A percentile compares a stretch with the other conserved stretches of the same genome.
Conservation (phyloP, 805 yeast species). For the Candida morakotiae region DNA sequence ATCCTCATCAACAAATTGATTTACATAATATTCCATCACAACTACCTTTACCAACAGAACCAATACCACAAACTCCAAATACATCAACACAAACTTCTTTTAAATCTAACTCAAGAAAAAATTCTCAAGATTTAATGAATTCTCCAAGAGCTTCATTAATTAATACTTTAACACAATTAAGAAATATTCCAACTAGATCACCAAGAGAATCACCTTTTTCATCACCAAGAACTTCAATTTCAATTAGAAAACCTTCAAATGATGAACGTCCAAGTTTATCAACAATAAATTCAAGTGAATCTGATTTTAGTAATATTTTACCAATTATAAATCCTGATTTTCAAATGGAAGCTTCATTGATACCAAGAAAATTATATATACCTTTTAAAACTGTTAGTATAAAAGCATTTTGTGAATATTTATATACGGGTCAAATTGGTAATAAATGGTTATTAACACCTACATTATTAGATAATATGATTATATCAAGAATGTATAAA, state of each 20-base stretch:
- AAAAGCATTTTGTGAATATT: constrained; percentile 64
- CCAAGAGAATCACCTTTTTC: constrained; percentile 36
- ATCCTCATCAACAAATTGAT: constrained; percentile 22
- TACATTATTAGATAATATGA: constrained; percentile 58
- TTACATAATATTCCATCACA: constrained; percentile 52
- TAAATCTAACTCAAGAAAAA: constrained; percentile 31
- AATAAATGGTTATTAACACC: constrained; percentile 72
- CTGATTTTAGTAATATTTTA: constrained; percentile 15
- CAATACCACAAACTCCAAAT: constrained; percentile 41
- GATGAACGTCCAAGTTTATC: constrained; percentile 7
- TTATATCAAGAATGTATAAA: constrained; percentile 61
- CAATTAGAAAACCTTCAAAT: constrained; percentile 15
- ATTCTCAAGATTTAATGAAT: constrained; percentile 28
- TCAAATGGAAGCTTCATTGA: constrained; percentile 53
- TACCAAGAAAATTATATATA: constrained; percentile 65
- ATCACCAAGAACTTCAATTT: constrained; percentile 49
- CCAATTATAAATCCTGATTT: constrained; percentile 32
- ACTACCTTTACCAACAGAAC: constrained; percentile 52
- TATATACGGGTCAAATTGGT: constrained; percentile 78
- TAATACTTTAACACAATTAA: constrained; percentile 36
- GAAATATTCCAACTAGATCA: constrained; percentile 34
- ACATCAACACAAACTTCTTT: constrained; percentile 25
- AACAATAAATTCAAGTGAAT: constrained; percentile 4
- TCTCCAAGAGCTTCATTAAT: constrained; percentile 40
- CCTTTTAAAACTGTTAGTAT: constrained; percentile 64